phyloP scores from a whole-genome alignment of 768 basidiomycete species.

The Agrocybe pediades region DNA sequence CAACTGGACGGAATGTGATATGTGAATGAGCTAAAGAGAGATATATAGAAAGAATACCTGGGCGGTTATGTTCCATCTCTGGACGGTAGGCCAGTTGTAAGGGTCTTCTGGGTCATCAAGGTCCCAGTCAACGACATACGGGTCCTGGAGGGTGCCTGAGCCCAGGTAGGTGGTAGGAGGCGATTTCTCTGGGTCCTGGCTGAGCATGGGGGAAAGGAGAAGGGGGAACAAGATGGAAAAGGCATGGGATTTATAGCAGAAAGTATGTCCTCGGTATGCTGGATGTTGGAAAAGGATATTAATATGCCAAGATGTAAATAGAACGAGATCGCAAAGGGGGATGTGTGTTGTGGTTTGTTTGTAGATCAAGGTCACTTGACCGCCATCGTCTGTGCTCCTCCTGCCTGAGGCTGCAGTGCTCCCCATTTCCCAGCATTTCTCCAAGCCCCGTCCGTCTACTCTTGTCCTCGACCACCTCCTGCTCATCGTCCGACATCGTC shows the following conservation, averaged over 20 bases:
- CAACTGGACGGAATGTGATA: conserved; percentile 29
- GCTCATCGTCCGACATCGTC: conserved; percentile 9
- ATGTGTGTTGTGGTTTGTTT: conserved; percentile 31
- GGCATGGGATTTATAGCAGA: conserved; percentile 10
- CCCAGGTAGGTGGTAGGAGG: conserved; percentile 38
- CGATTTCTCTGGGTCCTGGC: conserved; percentile 14
- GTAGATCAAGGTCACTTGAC: conserved; percentile 35
- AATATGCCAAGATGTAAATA: conserved; percentile 19
- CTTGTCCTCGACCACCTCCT: conserved; percentile 7
- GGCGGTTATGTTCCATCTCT: conserved; percentile 56
- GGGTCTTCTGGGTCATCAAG: conserved; percentile 53
- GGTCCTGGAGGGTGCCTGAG: conserved; percentile 46
- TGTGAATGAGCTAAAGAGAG: not conserved
- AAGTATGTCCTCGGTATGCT: conserved; percentile 11
- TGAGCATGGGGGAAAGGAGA: not conserved
- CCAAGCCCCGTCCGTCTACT: not conserved
- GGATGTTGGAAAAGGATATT: conserved; percentile 19
- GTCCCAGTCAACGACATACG: conserved; percentile 58
- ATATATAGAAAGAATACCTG: conserved; percentile 35
- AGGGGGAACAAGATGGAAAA: not conserved
- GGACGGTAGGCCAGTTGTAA: conserved; percentile 50
- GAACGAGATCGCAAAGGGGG: not conserved
- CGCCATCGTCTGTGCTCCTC: conserved; percentile 21
- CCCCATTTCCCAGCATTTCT: conserved; percentile 18
- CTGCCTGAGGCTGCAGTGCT: conserved; percentile 18